Base-by-base conservation (phyloP, 371 early-diverging fungal genomes). In the Mortierella sp. region DNA sequence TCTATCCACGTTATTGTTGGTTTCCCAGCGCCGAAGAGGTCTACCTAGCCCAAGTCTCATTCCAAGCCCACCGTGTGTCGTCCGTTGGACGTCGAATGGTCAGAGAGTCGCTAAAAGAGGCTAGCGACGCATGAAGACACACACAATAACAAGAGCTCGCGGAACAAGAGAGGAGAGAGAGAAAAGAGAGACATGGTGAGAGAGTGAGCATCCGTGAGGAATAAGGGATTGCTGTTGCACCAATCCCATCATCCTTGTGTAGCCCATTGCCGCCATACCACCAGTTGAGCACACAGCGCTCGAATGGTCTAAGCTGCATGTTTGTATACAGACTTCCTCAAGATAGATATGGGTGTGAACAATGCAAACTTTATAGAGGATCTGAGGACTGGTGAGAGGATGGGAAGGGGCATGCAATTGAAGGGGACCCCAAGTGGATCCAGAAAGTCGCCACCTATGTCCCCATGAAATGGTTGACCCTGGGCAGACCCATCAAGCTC, bases 231-330 rank as follows among this genome's bases (percentile, higher is more conserved):
- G 53, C 39, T n/a, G 38, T 52, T 27, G 39, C 39, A 52, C 53
- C 53, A 38, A 52, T 52, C 53, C 38, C n/a, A 50, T 27, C 28
- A 23, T 28, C 50, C 16, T 52, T 52, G 53, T 52, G 53, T 52
- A 52, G 53, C 31, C 38, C 34, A n/a, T 31, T 27, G 24, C 47
- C 21, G 21, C 26, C 53, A 31, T 38, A 21, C 53, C 53, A n/a
- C 38, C 50, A 50, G 7, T n/a, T n/a, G n/a, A n/a, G n/a, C n/a
- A n/a, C n/a, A n/a, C n/a, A n/a, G n/a, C n/a, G n/a, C n/a, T n/a
- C n/a, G n/a, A n/a, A n/a, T n/a, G n/a, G n/a, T n/a, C n/a, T n/a
- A n/a, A n/a, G n/a, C n/a, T n/a, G n/a, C n/a, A n/a, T n/a, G n/a
- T n/a, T n/a, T n/a, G n/a, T n/a, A n/a, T n/a, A n/a, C n/a, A n/a